Evolutionary conservation across 2,329 filamentous ascomycete species (phyloP).

Genomic region (Arthrobotrys pseudoclavata): DNA sequence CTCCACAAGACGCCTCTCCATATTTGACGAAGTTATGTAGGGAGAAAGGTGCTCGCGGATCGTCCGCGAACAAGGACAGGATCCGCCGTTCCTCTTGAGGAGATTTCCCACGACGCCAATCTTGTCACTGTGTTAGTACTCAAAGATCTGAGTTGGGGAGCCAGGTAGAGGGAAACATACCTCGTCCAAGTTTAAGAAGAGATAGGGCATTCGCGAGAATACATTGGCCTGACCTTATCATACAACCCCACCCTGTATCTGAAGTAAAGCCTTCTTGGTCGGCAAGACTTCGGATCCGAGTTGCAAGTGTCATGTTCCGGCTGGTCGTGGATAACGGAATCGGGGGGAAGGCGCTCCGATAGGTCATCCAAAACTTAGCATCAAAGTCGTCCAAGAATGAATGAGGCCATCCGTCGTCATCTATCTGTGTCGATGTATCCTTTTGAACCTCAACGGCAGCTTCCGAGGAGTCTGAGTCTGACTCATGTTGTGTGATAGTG

Average conservation of each 20-base stretch:
- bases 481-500: constrained; percentile 34
- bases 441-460: constrained; percentile 50
- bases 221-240: constrained; percentile 97
- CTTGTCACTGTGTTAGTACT: constrained; percentile 66
- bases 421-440: constrained; percentile 52
- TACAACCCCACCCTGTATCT: constrained; percentile 97
- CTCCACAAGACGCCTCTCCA: constrained; percentile 87
- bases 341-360: constrained; percentile 84
- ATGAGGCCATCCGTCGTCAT: constrained; percentile 75
- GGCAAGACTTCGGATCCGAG: constrained; percentile 79
- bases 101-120: constrained; percentile 79
- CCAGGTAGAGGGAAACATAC: constrained; percentile 67
- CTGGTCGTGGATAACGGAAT: constrained; percentile 82
- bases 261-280: constrained; percentile 88
- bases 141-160: constrained; percentile 61
- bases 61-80: constrained; percentile 87
- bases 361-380: constrained; percentile 95
- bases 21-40: constrained; percentile 94
- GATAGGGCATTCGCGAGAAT: constrained; percentile 87
- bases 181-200: constrained; percentile 81
- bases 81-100: constrained; percentile 77
- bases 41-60: constrained; percentile 87
- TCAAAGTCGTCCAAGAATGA: constrained; percentile 93
- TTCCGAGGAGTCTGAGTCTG: constrained; percentile 49
- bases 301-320: constrained; percentile 84